phyloP scores from a whole-genome alignment of 139 green algal genomes.

The Chlorella sp. region DNA sequence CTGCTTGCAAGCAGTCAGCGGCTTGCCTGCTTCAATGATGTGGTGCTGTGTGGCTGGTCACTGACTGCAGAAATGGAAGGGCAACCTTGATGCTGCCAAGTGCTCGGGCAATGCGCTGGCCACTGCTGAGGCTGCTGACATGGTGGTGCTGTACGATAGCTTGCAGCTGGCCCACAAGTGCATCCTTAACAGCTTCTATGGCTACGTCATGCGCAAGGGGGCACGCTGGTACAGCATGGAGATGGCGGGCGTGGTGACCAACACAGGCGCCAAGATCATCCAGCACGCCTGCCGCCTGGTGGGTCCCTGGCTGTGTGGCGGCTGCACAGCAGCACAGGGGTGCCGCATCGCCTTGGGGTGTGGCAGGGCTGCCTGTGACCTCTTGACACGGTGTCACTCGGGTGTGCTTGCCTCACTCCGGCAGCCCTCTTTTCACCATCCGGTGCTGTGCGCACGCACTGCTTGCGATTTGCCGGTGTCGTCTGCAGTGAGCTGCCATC shows the following conservation, averaged over 20 bases:
- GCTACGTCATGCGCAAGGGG: slow-evolving; percentile 91
- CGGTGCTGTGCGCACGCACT: too few species aligned
- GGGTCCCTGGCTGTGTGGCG: too few species aligned
- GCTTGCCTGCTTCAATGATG: too few species aligned
- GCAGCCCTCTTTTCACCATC: too few species aligned
- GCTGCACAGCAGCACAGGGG: too few species aligned
- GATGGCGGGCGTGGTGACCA: slow-evolving; percentile 97
- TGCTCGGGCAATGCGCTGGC: slow-evolving; percentile 51
- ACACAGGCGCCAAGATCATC: slow-evolving; percentile 97
- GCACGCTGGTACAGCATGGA: slow-evolving; percentile 99
- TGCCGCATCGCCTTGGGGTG: too few species aligned
- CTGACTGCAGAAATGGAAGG: slow-evolving; percentile 76
- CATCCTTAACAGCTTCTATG: slow-evolving; percentile 90
- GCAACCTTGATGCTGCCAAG: slow-evolving; percentile 81
- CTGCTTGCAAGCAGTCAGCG: background rate
- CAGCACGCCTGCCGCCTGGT: slow-evolving; percentile 27
- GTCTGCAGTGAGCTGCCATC: too few species aligned
- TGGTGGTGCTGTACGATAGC: slow-evolving; percentile 71
- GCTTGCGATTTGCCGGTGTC: too few species aligned
- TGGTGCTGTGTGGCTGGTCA: too few species aligned
- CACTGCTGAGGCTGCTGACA: slow-evolving; percentile 54
- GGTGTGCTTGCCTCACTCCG: too few species aligned
- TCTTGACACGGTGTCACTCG: too few species aligned
- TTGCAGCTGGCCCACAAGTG: slow-evolving; percentile 99
- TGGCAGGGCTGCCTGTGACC: too few species aligned